Percentiles rank a stretch among this genome's conserved stretches.
phyloP scores from a whole-genome alignment of 768 basidiomycete species.

The Xerocomellus amylosporus region DNA sequence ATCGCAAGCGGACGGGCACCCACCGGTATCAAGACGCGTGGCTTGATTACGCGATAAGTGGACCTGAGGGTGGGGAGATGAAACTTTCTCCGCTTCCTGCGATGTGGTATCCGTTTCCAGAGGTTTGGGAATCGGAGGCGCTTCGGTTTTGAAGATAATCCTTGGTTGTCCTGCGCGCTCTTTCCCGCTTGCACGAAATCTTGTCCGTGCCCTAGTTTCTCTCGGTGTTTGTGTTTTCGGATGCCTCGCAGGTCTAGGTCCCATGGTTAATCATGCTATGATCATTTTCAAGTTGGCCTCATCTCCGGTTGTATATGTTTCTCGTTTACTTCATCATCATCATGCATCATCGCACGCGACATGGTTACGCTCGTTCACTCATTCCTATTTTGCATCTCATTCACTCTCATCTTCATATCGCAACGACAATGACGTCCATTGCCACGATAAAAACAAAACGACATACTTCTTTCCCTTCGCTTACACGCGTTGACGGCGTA shows the following conservation, averaged over 20 bases:
- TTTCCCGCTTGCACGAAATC: not conserved
- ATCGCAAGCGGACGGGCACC: conserved; percentile 36
- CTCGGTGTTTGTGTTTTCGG: conserved; percentile 7
- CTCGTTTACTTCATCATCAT: conserved; percentile 7
- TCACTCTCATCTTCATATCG: conserved; percentile 2
- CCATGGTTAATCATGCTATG: conserved; percentile 14
- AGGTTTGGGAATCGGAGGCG: conserved; percentile 32
- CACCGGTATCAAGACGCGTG: conserved; percentile 37
- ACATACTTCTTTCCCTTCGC: not conserved
- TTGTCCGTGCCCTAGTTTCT: not conserved
- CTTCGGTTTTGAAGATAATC: conserved; percentile 20
- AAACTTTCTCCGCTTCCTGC: conserved; percentile 24
- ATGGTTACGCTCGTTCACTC: conserved; percentile 11
- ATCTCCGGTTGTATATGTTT: conserved; percentile 8
- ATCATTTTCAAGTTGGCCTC: conserved; percentile 7
- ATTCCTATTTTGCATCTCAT: conserved; percentile 14
- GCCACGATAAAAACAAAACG: conserved; percentile 11
- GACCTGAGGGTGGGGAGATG: conserved; percentile 19
- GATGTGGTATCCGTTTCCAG: conserved; percentile 35
- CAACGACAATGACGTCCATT: conserved; percentile 4
- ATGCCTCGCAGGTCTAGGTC: conserved; percentile 17
- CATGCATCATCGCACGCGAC: conserved; percentile 18
- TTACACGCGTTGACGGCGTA: conserved; percentile 7
- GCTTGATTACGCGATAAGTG: conserved; percentile 32
- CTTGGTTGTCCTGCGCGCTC: not conserved